Conservation (phyloP, 225 moss, liverwort and hornwort species). For the Pleurozium schreberi region DNA sequence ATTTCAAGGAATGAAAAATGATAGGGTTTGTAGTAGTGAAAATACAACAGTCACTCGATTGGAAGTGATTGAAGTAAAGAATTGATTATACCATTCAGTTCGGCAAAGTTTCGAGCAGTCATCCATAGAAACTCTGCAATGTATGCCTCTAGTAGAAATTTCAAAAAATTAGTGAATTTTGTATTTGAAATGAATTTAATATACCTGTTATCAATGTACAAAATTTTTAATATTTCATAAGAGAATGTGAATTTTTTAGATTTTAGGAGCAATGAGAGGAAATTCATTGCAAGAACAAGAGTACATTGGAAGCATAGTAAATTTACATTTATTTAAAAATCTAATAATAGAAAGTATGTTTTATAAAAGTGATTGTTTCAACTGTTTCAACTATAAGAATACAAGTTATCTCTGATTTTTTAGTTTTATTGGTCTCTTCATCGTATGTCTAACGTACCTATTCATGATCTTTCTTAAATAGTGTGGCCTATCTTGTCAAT, state of each 20-base stretch:
- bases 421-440: background rate
- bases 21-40: too few relatives aligned
- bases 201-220: too few relatives aligned
- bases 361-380: background rate
- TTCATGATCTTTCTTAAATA: background rate
- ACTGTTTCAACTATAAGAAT: background rate
- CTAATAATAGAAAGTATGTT: accelerated
- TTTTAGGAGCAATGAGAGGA: background rate
- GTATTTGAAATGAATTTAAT: background rate
- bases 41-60: too few relatives aligned
- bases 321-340: background rate
- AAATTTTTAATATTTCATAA: background rate
- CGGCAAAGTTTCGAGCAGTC: background rate
- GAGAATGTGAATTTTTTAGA: background rate
- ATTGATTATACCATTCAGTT: background rate
- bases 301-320: too few relatives aligned
- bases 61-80: too few relatives aligned
- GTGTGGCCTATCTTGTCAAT: background rate
- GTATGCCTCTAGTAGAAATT: too few relatives aligned
- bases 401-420: background rate
- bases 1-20: too few relatives aligned
- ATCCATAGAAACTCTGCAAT: background rate
- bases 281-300: background rate
- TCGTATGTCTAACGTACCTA: background rate
- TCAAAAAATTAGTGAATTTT: too few relatives aligned